These are phyloP conservation scores for Tremella fuciformis DNA, from an alignment of 768 basidiomycete species.

Conservation along the genomic window DNA sequence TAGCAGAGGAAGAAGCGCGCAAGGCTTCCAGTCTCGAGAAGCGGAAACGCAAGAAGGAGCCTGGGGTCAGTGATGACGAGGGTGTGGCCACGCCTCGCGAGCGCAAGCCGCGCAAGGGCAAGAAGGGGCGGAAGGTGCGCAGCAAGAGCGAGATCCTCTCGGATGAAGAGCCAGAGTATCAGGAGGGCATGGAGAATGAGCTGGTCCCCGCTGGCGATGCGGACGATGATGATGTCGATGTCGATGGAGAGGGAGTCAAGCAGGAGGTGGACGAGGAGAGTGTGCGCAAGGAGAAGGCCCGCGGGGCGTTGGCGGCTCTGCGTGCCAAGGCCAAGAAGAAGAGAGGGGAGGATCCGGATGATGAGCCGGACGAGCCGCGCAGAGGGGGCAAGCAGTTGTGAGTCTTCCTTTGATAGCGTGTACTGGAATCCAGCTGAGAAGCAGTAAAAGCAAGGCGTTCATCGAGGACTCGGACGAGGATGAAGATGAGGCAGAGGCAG, in stretches of 20 bases:
- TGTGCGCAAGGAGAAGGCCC: conserved; percentile 38
- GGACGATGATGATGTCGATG: conserved; percentile 30
- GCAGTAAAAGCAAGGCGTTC: conserved; percentile 82
- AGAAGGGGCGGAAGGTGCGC: conserved; percentile 28
- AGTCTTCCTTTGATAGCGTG: conserved; percentile 12
- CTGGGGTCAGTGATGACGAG: conserved; percentile 79
- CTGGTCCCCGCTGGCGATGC: conserved; percentile 50
- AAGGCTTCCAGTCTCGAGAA: conserved; percentile 32
- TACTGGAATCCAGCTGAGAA: conserved; percentile 6
- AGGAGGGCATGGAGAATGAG: conserved; percentile 12
- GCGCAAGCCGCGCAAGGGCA: conserved; percentile 15
- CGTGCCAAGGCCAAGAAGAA: conserved; percentile 47
- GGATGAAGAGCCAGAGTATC: conserved; percentile 17
- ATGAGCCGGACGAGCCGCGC: conserved; percentile 6
- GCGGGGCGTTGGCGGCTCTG: conserved; percentile 13
- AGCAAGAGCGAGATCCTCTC: conserved; percentile 36
- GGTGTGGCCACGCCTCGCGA: conserved; percentile 57
- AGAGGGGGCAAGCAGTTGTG: conserved; percentile 18
- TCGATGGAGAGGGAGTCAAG: conserved; percentile 17
- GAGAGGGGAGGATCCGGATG: not conserved
- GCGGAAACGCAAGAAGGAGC: conserved; percentile 58
- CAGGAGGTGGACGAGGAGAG: conserved; percentile 29
- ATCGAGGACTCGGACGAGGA: conserved; percentile 77
- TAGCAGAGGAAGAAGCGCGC: conserved; percentile 65
- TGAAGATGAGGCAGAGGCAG: conserved; percentile 2